Evolutionary conservation across 2,329 filamentous ascomycete genomes (phyloP), one percentile per base, ranked within the genome.

Genomic region (Pestalotiopsis sp.): DNA sequence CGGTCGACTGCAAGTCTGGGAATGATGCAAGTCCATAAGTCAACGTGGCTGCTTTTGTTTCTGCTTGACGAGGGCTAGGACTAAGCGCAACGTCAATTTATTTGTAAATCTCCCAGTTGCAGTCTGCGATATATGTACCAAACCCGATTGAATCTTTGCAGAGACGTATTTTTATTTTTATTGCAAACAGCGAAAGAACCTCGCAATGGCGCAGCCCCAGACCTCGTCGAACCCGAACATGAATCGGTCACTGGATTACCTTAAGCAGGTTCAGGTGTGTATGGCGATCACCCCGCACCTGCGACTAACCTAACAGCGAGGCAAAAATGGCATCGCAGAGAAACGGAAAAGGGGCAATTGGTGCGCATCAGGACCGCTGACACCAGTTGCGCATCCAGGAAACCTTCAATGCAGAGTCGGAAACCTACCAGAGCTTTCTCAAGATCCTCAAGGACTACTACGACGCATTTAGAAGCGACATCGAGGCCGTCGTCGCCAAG

Each of bases 401-500:
- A 27, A 67, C 39, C 2, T 67, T 67, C 31, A 52, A 36, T 36
- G 52, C 36, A 31, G 41, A 67, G 9, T 67, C 65, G 6, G 56
- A 67, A 12, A 67, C 65, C 25, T 67, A 67, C 36, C 52, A 59
- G 31, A n/a, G 39, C 20, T 67, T 67, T 11, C 56, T 67, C 12
- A 52, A 41, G 56, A 61, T 67, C 36, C 65, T 67, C 20, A 52
- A 49, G 17, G 65, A 61, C 20, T 67, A 59, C 31, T 61, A 59
- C 65, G 56, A 67, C 20, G 56, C 52, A 2, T 67, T 67, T 17
- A 59, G 65, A 38, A 45, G 52, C 49, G 65, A 67, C 56, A 67
- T 67, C 27, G 65, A 67, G 56, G 65, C 39, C 23, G 65, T 61
- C n/a, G 65, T 67, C 27, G 65, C 65, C 4, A 61, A 67, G 56